Percentiles rank a stretch among this genome's conserved stretches.
Conservation (phyloP, 2,329 filamentous ascomycete species). For the Hypoxylon sp. region DNA sequence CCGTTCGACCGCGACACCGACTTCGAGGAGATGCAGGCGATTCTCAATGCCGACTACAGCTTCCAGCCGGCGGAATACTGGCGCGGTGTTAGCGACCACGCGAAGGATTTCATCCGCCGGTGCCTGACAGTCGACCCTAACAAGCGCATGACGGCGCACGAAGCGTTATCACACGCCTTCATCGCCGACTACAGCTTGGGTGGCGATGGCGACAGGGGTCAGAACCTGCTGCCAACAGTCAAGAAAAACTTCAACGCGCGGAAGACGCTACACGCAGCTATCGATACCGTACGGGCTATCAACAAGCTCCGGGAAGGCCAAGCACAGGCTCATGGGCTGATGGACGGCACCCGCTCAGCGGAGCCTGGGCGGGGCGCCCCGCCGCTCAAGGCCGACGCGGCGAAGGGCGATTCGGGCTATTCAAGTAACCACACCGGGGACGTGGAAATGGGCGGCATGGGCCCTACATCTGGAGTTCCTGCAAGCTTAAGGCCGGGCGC, state of each 20-base stretch:
- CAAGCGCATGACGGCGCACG: slow-evolving; percentile 91
- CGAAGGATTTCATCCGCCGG: slow-evolving; percentile 91
- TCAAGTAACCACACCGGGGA: slow-evolving; percentile 61
- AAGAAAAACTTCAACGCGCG: slow-evolving; percentile 83
- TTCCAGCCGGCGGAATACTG: slow-evolving; percentile 97
- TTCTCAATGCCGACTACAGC: slow-evolving; percentile 94
- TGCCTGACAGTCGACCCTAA: slow-evolving; percentile 93
- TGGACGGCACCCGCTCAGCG: slow-evolving; percentile 71
- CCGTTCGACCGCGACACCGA: slow-evolving; percentile 98
- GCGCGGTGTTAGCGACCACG: slow-evolving; percentile 88
- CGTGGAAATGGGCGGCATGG: slow-evolving; percentile 65
- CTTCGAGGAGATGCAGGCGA: slow-evolving; percentile 99
- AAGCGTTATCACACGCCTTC: slow-evolving; percentile 77
- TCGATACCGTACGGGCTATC: slow-evolving; percentile 79
- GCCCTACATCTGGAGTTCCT: slow-evolving; percentile 59
- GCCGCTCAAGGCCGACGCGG: slow-evolving; percentile 57
- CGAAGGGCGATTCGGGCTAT: slow-evolving; percentile 65
- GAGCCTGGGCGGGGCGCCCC: slow-evolving; percentile 63
- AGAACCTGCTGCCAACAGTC: slow-evolving; percentile 77
- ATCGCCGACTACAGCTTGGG: slow-evolving; percentile 67
- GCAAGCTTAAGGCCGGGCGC: slow-evolving; percentile 69
- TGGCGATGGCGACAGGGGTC: slow-evolving; percentile 65
- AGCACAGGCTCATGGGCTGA: slow-evolving; percentile 63
- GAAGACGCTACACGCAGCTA: slow-evolving; percentile 77
- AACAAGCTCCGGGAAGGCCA: slow-evolving; percentile 78